Evolutionary conservation across 2,329 filamentous ascomycete species (phyloP).

Genomic region (Aurifilum marmelostoma): DNA sequence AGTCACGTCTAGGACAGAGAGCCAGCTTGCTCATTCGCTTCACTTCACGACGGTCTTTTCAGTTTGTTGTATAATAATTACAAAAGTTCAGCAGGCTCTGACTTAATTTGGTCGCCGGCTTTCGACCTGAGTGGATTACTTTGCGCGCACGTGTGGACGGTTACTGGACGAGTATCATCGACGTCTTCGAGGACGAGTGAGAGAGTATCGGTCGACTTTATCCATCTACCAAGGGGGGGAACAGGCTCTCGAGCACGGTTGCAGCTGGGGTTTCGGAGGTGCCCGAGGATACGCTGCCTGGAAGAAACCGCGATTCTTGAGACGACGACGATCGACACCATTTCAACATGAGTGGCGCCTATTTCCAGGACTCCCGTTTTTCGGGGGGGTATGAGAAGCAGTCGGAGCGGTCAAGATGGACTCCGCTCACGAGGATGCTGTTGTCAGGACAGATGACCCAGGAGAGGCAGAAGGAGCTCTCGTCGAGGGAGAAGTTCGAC

Average conservation of each 20-base stretch:
- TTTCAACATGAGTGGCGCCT: constrained; percentile 41
- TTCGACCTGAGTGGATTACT: constrained; percentile 19
- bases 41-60: constrained; percentile 35
- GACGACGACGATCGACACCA: constrained; percentile 25
- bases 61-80: constrained; percentile 29
- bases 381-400: constrained; percentile 46
- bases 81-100: constrained; percentile 59
- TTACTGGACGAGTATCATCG: background rate
- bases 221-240: background rate
- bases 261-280: constrained; percentile 27
- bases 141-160: background rate
- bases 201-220: constrained; percentile 6
- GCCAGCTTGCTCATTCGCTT: constrained; percentile 19
- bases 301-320: constrained; percentile 12
- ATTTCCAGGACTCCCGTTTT: constrained; percentile 30
- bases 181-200: constrained; percentile 1
- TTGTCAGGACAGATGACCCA: constrained; percentile 81
- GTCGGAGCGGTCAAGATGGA: constrained; percentile 78
- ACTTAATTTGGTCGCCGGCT: constrained; percentile 39
- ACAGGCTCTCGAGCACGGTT: constrained; percentile 14
- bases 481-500: constrained; percentile 73
- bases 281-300: constrained; percentile 29
- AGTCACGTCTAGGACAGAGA: constrained; percentile 20
- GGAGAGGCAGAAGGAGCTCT: constrained; percentile 70
- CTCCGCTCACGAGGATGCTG: constrained; percentile 79